Evolutionary conservation across 768 basidiomycete genomes (phyloP), one percentile per base, ranked within the genome.

Genomic region (Suillus spraguei): DNA sequence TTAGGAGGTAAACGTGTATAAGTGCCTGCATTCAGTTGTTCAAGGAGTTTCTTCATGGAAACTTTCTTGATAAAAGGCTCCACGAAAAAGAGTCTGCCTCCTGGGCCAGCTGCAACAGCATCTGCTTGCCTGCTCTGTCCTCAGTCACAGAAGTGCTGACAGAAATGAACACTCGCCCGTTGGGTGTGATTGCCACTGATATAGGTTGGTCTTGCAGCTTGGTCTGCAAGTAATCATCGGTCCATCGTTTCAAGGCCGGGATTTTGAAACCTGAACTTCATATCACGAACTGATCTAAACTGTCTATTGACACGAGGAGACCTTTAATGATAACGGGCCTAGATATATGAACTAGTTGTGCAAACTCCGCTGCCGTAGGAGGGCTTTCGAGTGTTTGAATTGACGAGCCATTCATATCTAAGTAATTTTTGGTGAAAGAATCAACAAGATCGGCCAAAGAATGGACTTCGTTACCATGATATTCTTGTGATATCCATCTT

Each of bases 121-220:
- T 96, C 94, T 64, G 93, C 94, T 63, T 85, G 85, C 24, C 92
- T 92, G 68, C 50, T 59, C 32, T 53, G 5, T 39, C 28, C 20
- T 53, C 20, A 41, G 56, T 38, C 11, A 58, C 39, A 28, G 56
- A 58, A 20, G 28, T 11, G 3, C 39, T 58, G 24, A 32, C 28
- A 13, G 5, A 58, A 58, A 41, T 41, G 10, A 22, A 8, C 24
- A 44, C 83, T 66, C 66, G 94, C 94, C 94, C 94, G 65, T 94
- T 86, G 0, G 94, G 92, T 6, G 94, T 95, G 47, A 90, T 81
- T 2, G 94, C 91, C 36, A 96, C 85, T 8, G 90, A 89, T 44
- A 95, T 82, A 38, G 66, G 60, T 33, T 73, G 74, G 5, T 83
- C 75, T 4, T 82, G 86, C 83, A 92, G 86, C 58, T 71, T 72